These are phyloP conservation scores for Enterocytospora artemiae DNA, from an alignment of 371 early-diverging fungal genomes.

Conservation along the genomic window DNA sequence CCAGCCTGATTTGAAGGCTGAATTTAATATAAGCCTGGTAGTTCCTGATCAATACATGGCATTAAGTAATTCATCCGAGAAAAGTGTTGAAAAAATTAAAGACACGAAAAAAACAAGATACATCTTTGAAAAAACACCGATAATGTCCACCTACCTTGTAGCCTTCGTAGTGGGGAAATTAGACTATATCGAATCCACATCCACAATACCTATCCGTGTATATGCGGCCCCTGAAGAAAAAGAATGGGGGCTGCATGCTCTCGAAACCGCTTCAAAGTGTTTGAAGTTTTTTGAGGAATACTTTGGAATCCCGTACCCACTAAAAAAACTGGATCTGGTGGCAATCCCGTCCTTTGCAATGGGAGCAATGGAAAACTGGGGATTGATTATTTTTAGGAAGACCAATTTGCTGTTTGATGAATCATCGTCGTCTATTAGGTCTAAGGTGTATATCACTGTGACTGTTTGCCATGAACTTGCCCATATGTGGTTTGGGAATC, in stretches of 20 bases:
- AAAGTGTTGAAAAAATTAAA: conserved; percentile 62
- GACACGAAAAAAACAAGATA: conserved; percentile 20
- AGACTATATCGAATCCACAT: conserved; percentile 68
- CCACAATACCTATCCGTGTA: conserved; percentile 63
- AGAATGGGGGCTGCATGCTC: conserved; percentile 66
- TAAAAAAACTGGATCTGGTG: conserved; percentile 75
- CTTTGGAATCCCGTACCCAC: conserved; percentile 69
- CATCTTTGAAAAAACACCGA: conserved; percentile 67
- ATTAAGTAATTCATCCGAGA: conserved; percentile 69
- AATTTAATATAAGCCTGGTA: conserved; percentile 67
- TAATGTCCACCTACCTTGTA: conserved; percentile 77
- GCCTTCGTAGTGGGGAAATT: conserved; percentile 78
- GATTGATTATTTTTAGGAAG: conserved; percentile 74
- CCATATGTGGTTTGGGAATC: conserved; percentile 87
- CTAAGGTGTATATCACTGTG: conserved; percentile 68
- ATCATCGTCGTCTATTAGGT: conserved; percentile 60
- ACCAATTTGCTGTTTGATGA: conserved; percentile 65
- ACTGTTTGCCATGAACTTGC: conserved; percentile 80
- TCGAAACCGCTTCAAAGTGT: conserved; percentile 64
- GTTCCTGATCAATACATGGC: conserved; percentile 63
- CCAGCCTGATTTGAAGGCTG: conserved; percentile 74
- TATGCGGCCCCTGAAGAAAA: conserved; percentile 66
- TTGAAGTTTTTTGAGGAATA: conserved; percentile 72
- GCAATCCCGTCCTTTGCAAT: conserved; percentile 75
- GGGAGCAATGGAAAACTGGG: conserved; percentile 77